A percentile compares a stretch with the other conserved stretches of the same genome.
phyloP scores from a whole-genome alignment of 2,329 filamentous ascomycete species.

The Hypomyces rosellus region DNA sequence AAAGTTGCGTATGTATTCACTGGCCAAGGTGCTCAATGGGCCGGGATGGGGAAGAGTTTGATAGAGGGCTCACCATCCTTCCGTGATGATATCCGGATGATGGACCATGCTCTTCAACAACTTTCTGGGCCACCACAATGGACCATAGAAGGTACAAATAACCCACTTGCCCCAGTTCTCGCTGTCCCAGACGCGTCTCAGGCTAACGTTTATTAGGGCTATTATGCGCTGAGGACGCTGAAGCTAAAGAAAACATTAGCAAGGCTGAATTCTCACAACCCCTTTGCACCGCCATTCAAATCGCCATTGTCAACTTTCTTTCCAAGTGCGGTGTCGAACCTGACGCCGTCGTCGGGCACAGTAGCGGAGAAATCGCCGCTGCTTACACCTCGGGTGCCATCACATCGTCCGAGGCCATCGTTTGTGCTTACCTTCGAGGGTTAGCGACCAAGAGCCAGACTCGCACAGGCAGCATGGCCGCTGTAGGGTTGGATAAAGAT shows the following conservation, averaged over 20 bases:
- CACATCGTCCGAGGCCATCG: conserved; percentile 27
- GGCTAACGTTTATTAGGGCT: too few species aligned
- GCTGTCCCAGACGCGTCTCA: too few species aligned
- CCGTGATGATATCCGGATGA: not conserved
- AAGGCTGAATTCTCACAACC: conserved; percentile 30
- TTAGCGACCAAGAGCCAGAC: conserved; percentile 25
- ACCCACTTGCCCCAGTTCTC: too few species aligned
- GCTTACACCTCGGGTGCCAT: conserved; percentile 35
- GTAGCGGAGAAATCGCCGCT: conserved; percentile 38
- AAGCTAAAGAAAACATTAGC: conserved; percentile 3
- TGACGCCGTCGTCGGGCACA: conserved; percentile 34
- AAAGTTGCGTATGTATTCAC: conserved; percentile 22
- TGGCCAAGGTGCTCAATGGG: conserved; percentile 32
- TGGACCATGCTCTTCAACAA: conserved; percentile 9
- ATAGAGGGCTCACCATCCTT: conserved; percentile 9
- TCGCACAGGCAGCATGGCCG: conserved; percentile 30
- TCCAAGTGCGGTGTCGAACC: conserved; percentile 24
- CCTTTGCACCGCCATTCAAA: conserved; percentile 36
- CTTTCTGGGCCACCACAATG: conserved; percentile 8
- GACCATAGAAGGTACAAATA: conserved; percentile 12
- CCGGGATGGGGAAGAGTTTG: conserved; percentile 22
- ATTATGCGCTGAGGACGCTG: not conserved
- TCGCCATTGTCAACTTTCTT: conserved; percentile 36
- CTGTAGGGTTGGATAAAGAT: conserved; percentile 28
- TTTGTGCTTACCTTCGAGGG: conserved; percentile 23